Evolutionary conservation across 2,329 filamentous ascomycete genomes (phyloP), one percentile per base, ranked within the genome.

Genomic region (Arthrinium puccinioides): DNA sequence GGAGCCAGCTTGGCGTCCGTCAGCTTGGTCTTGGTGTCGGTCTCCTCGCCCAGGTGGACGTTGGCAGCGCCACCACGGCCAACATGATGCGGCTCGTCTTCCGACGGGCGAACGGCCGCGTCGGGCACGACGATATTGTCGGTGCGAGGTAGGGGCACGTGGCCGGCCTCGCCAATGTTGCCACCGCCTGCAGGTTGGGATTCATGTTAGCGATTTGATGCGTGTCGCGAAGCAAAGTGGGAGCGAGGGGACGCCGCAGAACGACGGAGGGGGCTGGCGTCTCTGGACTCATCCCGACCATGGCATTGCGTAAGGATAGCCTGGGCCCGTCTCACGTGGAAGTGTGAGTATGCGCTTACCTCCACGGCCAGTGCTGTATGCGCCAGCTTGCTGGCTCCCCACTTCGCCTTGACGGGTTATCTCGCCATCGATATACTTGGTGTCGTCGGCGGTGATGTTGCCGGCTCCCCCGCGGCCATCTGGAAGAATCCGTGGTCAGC

Each of bases 21-120:
- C 20, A 47, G 43, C 36, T 50, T 52, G 29, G 44, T 35, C 38
- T 45, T 41, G 32, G 34, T 38, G 38, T 47, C 40, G 33, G 48
- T 38, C 43, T 59, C 49, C 24, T 44, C 48, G 9, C 52, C 53
- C 31, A 61, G 46, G 47, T 69, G 62, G 54, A 70, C 70, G 54
- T 80, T 80, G 36, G 74, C 76, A 9, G 70, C 73, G 40, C 76
- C 76, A 50, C 76, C 76, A 21, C 76, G 74, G 39, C 76, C 76
- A 27, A 67, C 70, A 60, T 80, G 75, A 56, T 66, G 72, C 51
- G 74, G 70, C 40, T 59, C 53, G 36, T 63, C 60, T 13, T 75
- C 67, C 33, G 60, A 57, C 20, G 64, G 61, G 19, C 73, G 70
- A 35, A 66, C 53, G 16, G 75, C 75, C 14, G 54, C 62, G 32